Percentiles rank a stretch among this genome's conserved stretches.
phyloP scores from a whole-genome alignment of 768 basidiomycete species.

The Aureoboletus auriporus region DNA sequence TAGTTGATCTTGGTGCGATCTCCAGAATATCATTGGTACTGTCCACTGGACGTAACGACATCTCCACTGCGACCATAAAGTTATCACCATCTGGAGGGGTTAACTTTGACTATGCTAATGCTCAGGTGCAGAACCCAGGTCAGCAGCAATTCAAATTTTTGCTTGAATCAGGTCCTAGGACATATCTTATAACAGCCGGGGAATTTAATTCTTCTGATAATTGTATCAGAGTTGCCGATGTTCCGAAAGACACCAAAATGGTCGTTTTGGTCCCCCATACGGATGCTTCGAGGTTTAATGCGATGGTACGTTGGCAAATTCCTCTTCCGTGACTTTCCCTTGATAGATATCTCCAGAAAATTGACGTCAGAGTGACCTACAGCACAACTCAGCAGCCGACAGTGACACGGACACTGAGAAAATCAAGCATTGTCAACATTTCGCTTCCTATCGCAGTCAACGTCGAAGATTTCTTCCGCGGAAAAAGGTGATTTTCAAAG shows the following conservation, averaged over 20 bases:
- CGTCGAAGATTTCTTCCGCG: slow-evolving; percentile 95
- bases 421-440: slow-evolving; percentile 55
- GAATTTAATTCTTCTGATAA: slow-evolving; percentile 39
- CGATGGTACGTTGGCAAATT: slow-evolving; percentile 46
- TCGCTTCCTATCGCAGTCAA: slow-evolving; percentile 86
- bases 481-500: slow-evolving; percentile 50
- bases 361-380: slow-evolving; percentile 67
- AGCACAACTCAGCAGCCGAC: slow-evolving; percentile 50
- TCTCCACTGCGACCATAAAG: slow-evolving; percentile 50
- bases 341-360: slow-evolving; percentile 47
- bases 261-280: slow-evolving; percentile 62
- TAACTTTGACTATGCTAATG: slow-evolving; percentile 42
- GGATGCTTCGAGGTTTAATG: slow-evolving; percentile 56
- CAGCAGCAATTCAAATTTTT: slow-evolving; percentile 9
- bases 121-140: slow-evolving; percentile 37
- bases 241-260: slow-evolving; percentile 44
- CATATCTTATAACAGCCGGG: slow-evolving; percentile 15
- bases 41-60: slow-evolving; percentile 65
- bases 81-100: slow-evolving; percentile 54
- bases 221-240: slow-evolving; percentile 43
- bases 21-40: slow-evolving; percentile 53
- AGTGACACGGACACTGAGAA: slow-evolving; percentile 49
- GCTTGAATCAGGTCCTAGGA: neutral
- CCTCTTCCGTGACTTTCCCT: neutral
- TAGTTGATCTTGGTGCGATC: slow-evolving; percentile 65